Conservation (phyloP, 441 rosid genomes). For the Kokia cookei region DNA sequence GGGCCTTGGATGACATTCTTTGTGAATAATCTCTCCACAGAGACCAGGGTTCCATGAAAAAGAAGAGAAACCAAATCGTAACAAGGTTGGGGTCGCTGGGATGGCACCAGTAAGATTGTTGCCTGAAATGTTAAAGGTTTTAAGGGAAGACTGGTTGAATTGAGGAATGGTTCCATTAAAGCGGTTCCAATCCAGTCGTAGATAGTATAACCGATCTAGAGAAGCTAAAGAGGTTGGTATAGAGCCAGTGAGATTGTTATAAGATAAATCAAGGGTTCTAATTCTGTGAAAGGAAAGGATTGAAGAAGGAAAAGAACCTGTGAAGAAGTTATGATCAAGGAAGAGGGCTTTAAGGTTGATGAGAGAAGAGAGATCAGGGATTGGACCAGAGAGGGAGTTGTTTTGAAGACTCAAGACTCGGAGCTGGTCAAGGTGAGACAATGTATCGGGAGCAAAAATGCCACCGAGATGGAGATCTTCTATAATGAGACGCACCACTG, state of each 20-base stretch:
- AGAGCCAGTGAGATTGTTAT: slow-evolving; percentile 48
- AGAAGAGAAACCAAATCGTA: slow-evolving; percentile 57
- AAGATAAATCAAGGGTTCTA: slow-evolving; percentile 60
- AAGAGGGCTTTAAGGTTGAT: slow-evolving; percentile 61
- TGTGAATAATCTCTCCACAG: slow-evolving; percentile 81
- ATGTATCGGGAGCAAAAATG: slow-evolving; percentile 43
- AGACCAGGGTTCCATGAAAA: slow-evolving; percentile 66
- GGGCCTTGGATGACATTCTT: slow-evolving; percentile 54
- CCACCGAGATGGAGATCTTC: slow-evolving; percentile 62
- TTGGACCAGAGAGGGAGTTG: slow-evolving; percentile 67
- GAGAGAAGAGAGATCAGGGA: slow-evolving; percentile 70
- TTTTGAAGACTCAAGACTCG: slow-evolving; percentile 77
- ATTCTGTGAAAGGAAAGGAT: slow-evolving; percentile 54
- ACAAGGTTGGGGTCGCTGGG: slow-evolving; percentile 55
- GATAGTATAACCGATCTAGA: slow-evolving; percentile 48
- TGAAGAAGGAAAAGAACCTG: slow-evolving; percentile 66
- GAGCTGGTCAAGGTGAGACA: slow-evolving; percentile 72
- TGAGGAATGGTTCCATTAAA: slow-evolving; percentile 66
- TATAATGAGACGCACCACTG: slow-evolving; percentile 58
- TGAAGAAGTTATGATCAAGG: slow-evolving; percentile 60
- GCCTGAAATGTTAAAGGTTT: slow-evolving; percentile 55
- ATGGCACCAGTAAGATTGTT: slow-evolving; percentile 73
- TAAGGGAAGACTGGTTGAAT: slow-evolving; percentile 72
- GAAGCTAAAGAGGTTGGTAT: slow-evolving; percentile 41
- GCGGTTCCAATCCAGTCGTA: slow-evolving; percentile 59